These are phyloP conservation scores for Pseudogymnoascus sp. DNA, from an alignment of 2,329 filamentous ascomycete species.

Conservation along the genomic window DNA sequence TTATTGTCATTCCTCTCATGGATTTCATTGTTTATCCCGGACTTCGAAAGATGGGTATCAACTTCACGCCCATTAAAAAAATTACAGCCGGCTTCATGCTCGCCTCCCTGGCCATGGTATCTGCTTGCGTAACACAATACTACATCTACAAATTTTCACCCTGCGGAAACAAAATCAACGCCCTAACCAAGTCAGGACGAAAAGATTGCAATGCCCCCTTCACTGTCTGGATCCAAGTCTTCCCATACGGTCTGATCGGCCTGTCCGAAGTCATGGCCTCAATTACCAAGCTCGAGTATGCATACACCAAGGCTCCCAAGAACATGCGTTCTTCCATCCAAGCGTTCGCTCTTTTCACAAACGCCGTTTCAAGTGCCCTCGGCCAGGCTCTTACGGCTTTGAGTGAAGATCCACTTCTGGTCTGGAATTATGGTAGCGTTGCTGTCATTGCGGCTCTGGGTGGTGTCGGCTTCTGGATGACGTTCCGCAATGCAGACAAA, in stretches of 20 bases:
- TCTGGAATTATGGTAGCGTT: slow-evolving; percentile 64
- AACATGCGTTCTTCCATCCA: slow-evolving; percentile 76
- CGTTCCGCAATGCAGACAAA: slow-evolving; percentile 56
- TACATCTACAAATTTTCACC: slow-evolving; percentile 57
- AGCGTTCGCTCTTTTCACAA: slow-evolving; percentile 63
- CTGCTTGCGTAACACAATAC: slow-evolving; percentile 48
- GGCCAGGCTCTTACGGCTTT: slow-evolving; percentile 61
- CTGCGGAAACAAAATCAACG: slow-evolving; percentile 50
- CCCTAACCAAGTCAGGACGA: slow-evolving; percentile 12
- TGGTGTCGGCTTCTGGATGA: slow-evolving; percentile 60
- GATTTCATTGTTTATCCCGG: slow-evolving; percentile 63
- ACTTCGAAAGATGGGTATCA: slow-evolving; percentile 54
- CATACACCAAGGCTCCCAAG: slow-evolving; percentile 68
- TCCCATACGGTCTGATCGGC: slow-evolving; percentile 41
- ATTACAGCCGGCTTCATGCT: slow-evolving; percentile 65
- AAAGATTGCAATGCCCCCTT: slow-evolving; percentile 40
- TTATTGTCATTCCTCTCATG: slow-evolving; percentile 67
- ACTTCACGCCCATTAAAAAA: slow-evolving; percentile 69
- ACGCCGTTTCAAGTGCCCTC: slow-evolving; percentile 60
- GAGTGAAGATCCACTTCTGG: slow-evolving; percentile 55
- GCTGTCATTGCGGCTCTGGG: slow-evolving; percentile 56
- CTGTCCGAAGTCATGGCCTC: slow-evolving; percentile 51
- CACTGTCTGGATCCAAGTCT: slow-evolving; percentile 55
- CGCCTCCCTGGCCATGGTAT: slow-evolving; percentile 54
- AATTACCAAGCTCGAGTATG: slow-evolving; percentile 63